Base-by-base conservation (phyloP, 2,329 filamentous ascomycete species). In the Exophiala alcalophila region DNA sequence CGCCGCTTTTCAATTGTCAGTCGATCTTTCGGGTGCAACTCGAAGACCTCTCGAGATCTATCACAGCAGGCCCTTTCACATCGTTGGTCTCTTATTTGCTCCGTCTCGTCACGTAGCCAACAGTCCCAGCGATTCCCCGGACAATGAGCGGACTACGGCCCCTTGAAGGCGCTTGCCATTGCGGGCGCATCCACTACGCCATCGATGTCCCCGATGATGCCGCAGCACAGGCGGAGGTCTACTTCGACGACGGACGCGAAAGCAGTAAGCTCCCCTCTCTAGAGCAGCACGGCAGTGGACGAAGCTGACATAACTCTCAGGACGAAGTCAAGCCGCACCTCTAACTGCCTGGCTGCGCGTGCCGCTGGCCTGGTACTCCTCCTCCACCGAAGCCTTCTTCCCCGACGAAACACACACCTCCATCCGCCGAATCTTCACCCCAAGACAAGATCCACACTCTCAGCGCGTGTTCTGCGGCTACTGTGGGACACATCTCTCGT, bases 391-490 rank as follows among this genome's bases (percentile, higher is more conserved):
- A 54, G 78, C 88, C 32, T 84, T 82, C 61, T 89, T 83, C 62
- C 77, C 83, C 2, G 86, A 94, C 65, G 90, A 95, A 68, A 79
- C 81, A 11, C 76, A 79, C 61, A 57, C 71, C 40, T 70, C 71
- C 37, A 89, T 89, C 60, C 80, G 78, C 42, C 77, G 82, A 27
- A 73, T 76, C 33, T 89, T 86, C 63, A 78, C 78, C 7, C 76
- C 81, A 15, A 71, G 71, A 2, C 67, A 71, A 54, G 75, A 77
- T 38, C 72, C 74, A 37, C 67, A 76, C 56, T 72, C 78, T 1
- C 80, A 84, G 61, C 80, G 86, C 35, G 78, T 88, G 54, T 96
- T 96, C 65, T 96, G 90, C 66, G 90, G 90, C 16, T 94, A 85
- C 68, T 95, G 90, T 62, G 90, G 90, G 38, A 94, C 89, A 0